Evolutionary conservation across 2,329 filamentous ascomycete genomes (phyloP).

Genomic region (Tolypocladium ophioglossoides): DNA sequence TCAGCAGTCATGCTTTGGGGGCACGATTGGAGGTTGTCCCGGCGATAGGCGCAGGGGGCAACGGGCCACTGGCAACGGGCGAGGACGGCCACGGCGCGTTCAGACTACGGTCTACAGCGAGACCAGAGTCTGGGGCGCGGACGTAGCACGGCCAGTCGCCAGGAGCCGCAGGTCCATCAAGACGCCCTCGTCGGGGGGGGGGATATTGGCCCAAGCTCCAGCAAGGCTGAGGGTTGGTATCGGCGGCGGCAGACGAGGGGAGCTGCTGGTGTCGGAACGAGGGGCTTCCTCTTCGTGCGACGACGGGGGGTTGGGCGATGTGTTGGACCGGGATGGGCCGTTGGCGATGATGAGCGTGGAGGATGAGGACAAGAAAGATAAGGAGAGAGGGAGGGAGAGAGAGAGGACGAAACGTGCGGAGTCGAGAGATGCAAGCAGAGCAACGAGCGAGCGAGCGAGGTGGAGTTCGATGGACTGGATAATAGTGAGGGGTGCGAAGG

Average conservation of each 20-base stretch:
- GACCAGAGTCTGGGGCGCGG: constrained; percentile 17
- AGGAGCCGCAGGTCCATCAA: constrained; percentile 28
- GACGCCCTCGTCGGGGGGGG: constrained; percentile 9
- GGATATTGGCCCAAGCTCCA: neutral
- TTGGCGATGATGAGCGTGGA: neutral
- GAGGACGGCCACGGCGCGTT: constrained; percentile 13
- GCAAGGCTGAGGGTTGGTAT: neutral
- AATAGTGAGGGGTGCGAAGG: neutral
- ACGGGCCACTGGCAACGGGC: neutral
- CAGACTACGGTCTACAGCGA: constrained; percentile 16
- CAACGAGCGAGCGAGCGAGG: constrained; percentile 1
- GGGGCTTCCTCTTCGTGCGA: neutral
- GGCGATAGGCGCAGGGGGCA: constrained; percentile 1
- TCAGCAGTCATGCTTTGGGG: constrained; percentile 25
- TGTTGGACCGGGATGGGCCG: neutral
- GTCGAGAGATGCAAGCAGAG: neutral
- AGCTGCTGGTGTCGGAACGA: neutral
- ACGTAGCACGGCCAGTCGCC: constrained; percentile 22
- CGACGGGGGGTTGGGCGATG: neutral
- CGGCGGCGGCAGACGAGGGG: neutral
- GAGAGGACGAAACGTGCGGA: constrained; percentile 1
- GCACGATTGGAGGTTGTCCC: constrained; percentile 2
- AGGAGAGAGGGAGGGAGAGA: neutral
- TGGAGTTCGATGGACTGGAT: constrained; percentile 1
- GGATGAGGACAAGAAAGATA: neutral